Percentiles rank a stretch among this genome's conserved stretches.
phyloP scores from a whole-genome alignment of 2,329 filamentous ascomycete species.

The Aspergillus texensis region DNA sequence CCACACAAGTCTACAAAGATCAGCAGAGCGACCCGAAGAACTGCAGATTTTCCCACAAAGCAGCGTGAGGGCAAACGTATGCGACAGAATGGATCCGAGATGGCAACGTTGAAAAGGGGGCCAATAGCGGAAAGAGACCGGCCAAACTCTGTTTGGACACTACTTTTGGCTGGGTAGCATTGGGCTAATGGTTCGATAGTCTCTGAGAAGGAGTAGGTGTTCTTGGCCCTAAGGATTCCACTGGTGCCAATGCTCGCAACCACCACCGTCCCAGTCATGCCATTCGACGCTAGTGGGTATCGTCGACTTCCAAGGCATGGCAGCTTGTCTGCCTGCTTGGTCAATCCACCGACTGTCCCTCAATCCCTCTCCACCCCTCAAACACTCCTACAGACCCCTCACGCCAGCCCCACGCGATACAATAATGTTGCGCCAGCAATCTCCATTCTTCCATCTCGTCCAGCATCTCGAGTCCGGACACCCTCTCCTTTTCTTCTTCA shows the following conservation, averaged over 20 bases:
- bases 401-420: conserved; percentile 85
- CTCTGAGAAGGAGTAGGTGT: no score
- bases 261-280: not conserved
- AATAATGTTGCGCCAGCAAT: conserved; percentile 83
- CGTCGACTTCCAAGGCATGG: conserved; percentile 1
- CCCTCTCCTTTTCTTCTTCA: conserved; percentile 72
- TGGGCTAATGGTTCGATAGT: not conserved
- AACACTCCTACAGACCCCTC: conserved; percentile 37
- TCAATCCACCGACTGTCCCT: conserved; percentile 26
- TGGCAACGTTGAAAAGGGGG: conserved; percentile 1
- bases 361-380: conserved; percentile 39
- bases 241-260: not conserved
- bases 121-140: not conserved
- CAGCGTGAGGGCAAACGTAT: not conserved
- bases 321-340: not conserved
- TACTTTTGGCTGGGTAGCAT: conserved; percentile 1
- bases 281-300: not conserved
- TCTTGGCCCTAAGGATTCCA: not conserved
- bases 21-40: not conserved
- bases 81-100: not conserved
- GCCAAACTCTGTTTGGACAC: not conserved
- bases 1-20: not conserved
- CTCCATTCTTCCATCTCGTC: conserved; percentile 97
- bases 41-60: not conserved
- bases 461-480: conserved; percentile 79